phyloP scores from a whole-genome alignment of 1,139 yeast species.

The Diutina neorugosa region DNA sequence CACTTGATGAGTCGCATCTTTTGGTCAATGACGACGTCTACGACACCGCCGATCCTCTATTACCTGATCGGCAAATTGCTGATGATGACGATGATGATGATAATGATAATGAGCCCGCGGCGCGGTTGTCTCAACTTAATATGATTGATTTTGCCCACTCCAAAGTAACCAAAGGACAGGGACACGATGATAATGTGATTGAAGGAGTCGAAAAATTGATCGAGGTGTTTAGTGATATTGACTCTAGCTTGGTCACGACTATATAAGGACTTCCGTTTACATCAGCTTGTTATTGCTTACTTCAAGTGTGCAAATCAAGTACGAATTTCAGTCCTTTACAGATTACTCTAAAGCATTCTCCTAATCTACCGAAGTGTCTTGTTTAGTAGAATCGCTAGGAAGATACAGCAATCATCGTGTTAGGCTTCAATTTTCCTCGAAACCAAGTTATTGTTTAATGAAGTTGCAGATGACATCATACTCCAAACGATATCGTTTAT shows the following conservation, averaged over 20 bases:
- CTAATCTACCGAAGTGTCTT: too few species aligned
- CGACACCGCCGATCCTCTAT: conserved; percentile 25
- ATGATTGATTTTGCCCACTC: conserved; percentile 92
- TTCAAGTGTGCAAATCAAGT: too few species aligned
- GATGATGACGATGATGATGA: conserved; percentile 14
- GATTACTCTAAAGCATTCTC: too few species aligned
- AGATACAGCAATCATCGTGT: too few species aligned
- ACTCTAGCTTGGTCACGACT: neutral
- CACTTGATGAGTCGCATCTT: conserved; percentile 10
- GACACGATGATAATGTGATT: conserved; percentile 60
- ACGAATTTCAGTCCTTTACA: too few species aligned
- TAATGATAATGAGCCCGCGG: conserved; percentile 8
- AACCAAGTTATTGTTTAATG: too few species aligned
- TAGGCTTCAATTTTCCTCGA: too few species aligned
- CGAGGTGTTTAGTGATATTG: conserved; percentile 16
- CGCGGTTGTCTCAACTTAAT: conserved; percentile 41
- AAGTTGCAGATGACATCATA: too few species aligned
- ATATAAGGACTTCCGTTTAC: too few species aligned
- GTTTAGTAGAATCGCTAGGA: too few species aligned
- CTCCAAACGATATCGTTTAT: too few species aligned
- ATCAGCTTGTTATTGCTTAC: too few species aligned
- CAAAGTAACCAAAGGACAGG: conserved; percentile 44
- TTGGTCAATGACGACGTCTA: conserved; percentile 12
- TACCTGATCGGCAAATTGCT: conserved; percentile 19
- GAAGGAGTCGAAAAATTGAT: conserved; percentile 56